Base-by-base conservation (phyloP, 106 monocot genomes). In the Vanilla planifolia region DNA sequence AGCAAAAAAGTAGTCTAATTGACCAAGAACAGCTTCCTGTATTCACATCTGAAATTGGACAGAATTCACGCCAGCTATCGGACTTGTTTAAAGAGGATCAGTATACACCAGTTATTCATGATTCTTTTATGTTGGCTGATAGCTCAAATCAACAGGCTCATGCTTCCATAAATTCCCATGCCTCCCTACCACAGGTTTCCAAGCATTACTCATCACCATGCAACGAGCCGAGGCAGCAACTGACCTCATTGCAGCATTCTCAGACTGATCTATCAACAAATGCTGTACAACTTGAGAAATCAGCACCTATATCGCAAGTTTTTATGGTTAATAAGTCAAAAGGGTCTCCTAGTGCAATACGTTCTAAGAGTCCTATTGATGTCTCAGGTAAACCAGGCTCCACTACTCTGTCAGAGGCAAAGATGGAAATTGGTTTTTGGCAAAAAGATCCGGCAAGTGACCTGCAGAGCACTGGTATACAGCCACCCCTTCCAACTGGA, bases 401-500 rank as follows among this genome's bases (percentile, higher is more conserved):
- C 9, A 71, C 71, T 47, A 67, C 66, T 66, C 73, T 89, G 51
- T 67, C 84, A 35, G 75, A 71, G 73, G 75, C 75, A 40, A 67
- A 84, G 26, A 55, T 79, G 63, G 83, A 80, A 64, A 73, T 70
- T 69, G 85, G 75, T 37, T 33, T 86, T 50, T 39, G 79, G 60
- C 39, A 59, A 6, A 82, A 66, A 58, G 61, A 68, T 55, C 15
- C 55, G 32, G 13, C 63, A 25, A 70, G 34, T 23, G 71, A 63
- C 63, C 52, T 59, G 8, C 73, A 68, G 15, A 68, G 55, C 48
- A 23, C 46, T 8, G 69, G 65, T 42, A 61, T 67, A 47, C 78
- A 78, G n/a, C 86, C 85, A 61, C 84, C 80, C n/a, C 50, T 86
- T 39, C 90, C 89, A 48, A 74, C 51, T 47, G 85, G 85, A 16